These are phyloP conservation scores for Tuber brumale DNA, from an alignment of 495 filamentous ascomycete genomes.

Conservation along the genomic window DNA sequence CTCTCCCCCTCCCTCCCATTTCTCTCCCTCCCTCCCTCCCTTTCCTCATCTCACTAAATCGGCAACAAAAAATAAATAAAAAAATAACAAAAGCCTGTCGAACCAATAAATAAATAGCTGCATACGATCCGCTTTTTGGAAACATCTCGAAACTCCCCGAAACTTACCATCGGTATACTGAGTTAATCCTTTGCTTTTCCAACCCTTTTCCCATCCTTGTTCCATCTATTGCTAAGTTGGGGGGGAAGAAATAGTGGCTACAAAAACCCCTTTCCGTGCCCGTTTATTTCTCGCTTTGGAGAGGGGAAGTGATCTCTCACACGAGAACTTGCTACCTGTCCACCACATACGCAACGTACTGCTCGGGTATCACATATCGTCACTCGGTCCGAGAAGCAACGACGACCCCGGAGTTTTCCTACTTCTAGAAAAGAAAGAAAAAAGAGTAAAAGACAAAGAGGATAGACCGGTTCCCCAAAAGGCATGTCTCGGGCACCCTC, in stretches of 20 bases:
- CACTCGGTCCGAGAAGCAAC: neutral
- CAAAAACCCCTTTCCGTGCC: neutral
- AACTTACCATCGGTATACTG: neutral
- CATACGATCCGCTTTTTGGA: neutral
- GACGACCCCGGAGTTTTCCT: neutral
- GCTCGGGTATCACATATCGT: neutral
- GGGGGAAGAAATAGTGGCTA: neutral
- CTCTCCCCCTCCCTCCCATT: neutral
- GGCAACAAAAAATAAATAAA: neutral
- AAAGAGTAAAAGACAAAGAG: neutral
- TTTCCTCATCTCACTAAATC: neutral
- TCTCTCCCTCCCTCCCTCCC: neutral
- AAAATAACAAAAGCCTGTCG: neutral
- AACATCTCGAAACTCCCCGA: neutral
- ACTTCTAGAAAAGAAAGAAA: neutral
- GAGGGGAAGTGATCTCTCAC: constrained; percentile 2
- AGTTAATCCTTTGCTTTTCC: neutral
- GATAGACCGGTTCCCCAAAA: neutral
- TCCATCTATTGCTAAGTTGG: neutral
- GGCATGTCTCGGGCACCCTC: neutral
- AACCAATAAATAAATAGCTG: neutral
- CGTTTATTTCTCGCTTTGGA: neutral
- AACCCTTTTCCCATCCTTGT: neutral
- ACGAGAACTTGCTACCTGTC: neutral
- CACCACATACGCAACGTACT: neutral